A percentile compares a stretch with the other conserved stretches of the same genome.
These are phyloP conservation scores for Scutellospora calospora DNA, from an alignment of 371 early-diverging fungal species.

Conservation along the genomic window DNA sequence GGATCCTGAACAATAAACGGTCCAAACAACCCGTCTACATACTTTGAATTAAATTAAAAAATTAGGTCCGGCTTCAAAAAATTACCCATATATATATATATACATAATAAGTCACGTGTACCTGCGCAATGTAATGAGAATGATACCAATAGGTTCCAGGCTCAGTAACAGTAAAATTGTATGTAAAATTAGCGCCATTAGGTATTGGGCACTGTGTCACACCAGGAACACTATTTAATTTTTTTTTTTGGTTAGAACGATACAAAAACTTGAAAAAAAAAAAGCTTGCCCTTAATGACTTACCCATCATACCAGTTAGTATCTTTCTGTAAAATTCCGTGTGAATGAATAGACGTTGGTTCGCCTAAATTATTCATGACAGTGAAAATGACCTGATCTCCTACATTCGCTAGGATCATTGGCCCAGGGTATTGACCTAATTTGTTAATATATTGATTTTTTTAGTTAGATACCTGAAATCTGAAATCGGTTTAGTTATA, in stretches of 20 bases:
- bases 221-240: slow-evolving; percentile 12
- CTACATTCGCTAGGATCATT: slow-evolving; percentile 17
- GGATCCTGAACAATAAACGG: slow-evolving; percentile 59
- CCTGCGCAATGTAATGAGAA: no score
- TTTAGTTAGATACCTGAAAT: no score
- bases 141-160: slow-evolving; percentile 57
- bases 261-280: no score
- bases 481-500: no score
- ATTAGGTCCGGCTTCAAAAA: no score
- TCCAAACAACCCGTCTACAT: slow-evolving; percentile 59
- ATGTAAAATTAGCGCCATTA: slow-evolving; percentile 48
- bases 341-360: slow-evolving; percentile 45
- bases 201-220: slow-evolving; percentile 51
- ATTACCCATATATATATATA: no score
- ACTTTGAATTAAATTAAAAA: no score
- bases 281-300: no score
- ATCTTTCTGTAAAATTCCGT: slow-evolving; percentile 44
- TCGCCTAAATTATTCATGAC: slow-evolving; percentile 34
- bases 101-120: no score
- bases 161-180: slow-evolving; percentile 49
- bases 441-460: no score
- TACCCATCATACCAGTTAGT: slow-evolving; percentile 33
- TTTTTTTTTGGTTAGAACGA: no score
- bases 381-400: slow-evolving; percentile 41
- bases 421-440: slow-evolving; percentile 46